A percentile compares a stretch with the other conserved stretches of the same genome.
Evolutionary conservation across 2,329 filamentous ascomycete genomes (phyloP).

Genomic region (Apiospora pterosperma): DNA sequence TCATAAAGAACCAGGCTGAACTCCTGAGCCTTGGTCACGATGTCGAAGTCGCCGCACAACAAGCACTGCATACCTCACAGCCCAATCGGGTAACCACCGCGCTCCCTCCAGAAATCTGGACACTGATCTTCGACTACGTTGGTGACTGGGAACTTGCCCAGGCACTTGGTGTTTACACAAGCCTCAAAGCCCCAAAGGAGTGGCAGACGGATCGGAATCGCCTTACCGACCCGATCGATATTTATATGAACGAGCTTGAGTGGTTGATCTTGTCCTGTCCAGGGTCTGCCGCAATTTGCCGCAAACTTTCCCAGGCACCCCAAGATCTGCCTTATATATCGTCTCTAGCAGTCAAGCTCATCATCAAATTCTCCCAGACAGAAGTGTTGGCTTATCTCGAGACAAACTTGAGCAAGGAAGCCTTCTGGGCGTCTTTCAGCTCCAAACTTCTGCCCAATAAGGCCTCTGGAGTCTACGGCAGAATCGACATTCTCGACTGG

Average conservation of each 20-base stretch:
- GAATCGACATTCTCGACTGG: slow-evolving; percentile 82
- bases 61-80: slow-evolving; percentile 34
- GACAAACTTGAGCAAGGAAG: slow-evolving; percentile 54
- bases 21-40: slow-evolving; percentile 71
- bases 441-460: slow-evolving; percentile 83
- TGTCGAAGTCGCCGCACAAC: slow-evolving; percentile 52
- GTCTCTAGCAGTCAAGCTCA: slow-evolving; percentile 77
- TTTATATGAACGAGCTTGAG: slow-evolving; percentile 76
- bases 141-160: slow-evolving; percentile 89
- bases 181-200: slow-evolving; percentile 63
- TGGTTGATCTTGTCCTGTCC: slow-evolving; percentile 77
- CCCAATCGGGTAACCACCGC: slow-evolving; percentile 35
- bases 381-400: slow-evolving; percentile 73
- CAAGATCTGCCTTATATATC: slow-evolving; percentile 70
- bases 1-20: slow-evolving; percentile 74
- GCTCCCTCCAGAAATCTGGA: slow-evolving; percentile 85
- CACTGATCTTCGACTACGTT: slow-evolving; percentile 78
- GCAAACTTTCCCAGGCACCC: slow-evolving; percentile 68
- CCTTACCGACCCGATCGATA: slow-evolving; percentile 59
- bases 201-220: slow-evolving; percentile 23
- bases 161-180: slow-evolving; percentile 77
- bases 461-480: slow-evolving; percentile 81
- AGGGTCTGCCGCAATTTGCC: slow-evolving; percentile 63
- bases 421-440: slow-evolving; percentile 79
- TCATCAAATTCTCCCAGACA: slow-evolving; percentile 86